Base-by-base conservation (phyloP, 768 basidiomycete genomes). In the Naematelia aurantialba region DNA sequence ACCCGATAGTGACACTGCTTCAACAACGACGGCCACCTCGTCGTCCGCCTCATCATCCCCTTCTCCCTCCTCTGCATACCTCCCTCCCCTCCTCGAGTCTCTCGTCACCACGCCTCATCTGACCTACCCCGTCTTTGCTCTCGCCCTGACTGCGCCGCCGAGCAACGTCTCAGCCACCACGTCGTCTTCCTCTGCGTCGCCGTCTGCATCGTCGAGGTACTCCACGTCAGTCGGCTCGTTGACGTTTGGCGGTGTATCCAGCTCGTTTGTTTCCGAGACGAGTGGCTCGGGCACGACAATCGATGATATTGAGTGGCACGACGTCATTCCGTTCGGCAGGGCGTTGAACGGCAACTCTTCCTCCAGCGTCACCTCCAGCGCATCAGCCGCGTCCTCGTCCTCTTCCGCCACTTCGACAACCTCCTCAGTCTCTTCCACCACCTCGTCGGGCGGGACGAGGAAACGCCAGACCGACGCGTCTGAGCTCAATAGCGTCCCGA, bases 291-390 rank as follows among this genome's bases (percentile, higher is more conserved):
- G 67, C 5, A 47, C 65, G 60, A 66, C 66, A 4, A 34, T 73
- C 0, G 45, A 51, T 13, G 69, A 73, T 63, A 71, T 74, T 21
- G 72, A 74, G 48, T 74, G 72, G 72, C 58, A 65, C 27, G 64
- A 69, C 22, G 72, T 74, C 13, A 57, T 71, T 4, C 72, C 70
- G 0, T 74, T 71, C 60, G 69, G 64, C 1, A 49, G 46, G 46
- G 60, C 62, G 2, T 11, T 45, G 19, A 46, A 27, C n/a, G 31
- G 14, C 17, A 29, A 48, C 34, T 14, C 42, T 13, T 12, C n/a
- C n/a, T 25, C 30, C 21, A 34, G 22, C 46, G 52, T 45, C 5
- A 17, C 50, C n/a, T 52, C 63, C 12, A 58, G 39, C 12, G 53
- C 56, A n/a, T 26, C 52, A 25, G 13, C 42, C 27, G 19, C 52